A percentile compares a stretch with the other conserved stretches of the same genome.
These are phyloP conservation scores for Akanthomyces lecanii DNA, from an alignment of 2,329 filamentous ascomycete species.

Conservation along the genomic window DNA sequence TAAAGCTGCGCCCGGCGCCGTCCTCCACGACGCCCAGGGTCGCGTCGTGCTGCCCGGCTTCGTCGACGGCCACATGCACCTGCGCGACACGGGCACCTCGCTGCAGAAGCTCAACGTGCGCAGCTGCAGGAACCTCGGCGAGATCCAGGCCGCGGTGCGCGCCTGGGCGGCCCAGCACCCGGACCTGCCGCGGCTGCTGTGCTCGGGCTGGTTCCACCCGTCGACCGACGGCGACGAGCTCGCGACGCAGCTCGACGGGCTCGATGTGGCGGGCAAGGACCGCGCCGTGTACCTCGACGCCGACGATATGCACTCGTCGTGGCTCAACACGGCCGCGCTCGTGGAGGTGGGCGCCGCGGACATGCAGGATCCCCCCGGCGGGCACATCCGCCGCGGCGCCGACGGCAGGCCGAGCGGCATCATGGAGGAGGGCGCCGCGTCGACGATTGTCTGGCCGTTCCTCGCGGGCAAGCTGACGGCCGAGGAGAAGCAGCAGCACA, in stretches of 20 bases:
- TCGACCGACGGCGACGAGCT: conserved; percentile 33
- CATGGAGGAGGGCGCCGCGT: conserved; percentile 41
- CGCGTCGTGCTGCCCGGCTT: conserved; percentile 44
- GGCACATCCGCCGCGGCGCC: conserved; percentile 40
- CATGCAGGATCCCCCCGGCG: conserved; percentile 39
- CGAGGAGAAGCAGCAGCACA: conserved; percentile 37
- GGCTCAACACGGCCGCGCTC: conserved; percentile 47
- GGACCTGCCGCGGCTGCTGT: conserved; percentile 40
- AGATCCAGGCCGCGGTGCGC: conserved; percentile 40
- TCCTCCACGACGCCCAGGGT: conserved; percentile 21
- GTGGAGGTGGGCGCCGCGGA: conserved; percentile 40
- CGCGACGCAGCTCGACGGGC: conserved; percentile 38
- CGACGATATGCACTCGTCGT: conserved; percentile 47
- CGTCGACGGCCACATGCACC: conserved; percentile 50
- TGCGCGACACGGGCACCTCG: conserved; percentile 45
- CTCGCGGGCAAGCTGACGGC: conserved; percentile 37
- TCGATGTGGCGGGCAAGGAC: conserved; percentile 32
- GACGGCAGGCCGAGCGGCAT: conserved; percentile 42
- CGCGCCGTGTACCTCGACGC: conserved; percentile 49
- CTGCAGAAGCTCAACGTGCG: conserved; percentile 43
- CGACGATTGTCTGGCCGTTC: conserved; percentile 46
- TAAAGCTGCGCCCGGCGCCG: background rate
- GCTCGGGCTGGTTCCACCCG: conserved; percentile 46
- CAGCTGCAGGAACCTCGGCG: conserved; percentile 37
- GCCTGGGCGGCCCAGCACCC: conserved; percentile 39